These are phyloP conservation scores for Buxus sempervirens DNA, from an alignment of 164 flowering plant genomes.

Conservation along the genomic window DNA sequence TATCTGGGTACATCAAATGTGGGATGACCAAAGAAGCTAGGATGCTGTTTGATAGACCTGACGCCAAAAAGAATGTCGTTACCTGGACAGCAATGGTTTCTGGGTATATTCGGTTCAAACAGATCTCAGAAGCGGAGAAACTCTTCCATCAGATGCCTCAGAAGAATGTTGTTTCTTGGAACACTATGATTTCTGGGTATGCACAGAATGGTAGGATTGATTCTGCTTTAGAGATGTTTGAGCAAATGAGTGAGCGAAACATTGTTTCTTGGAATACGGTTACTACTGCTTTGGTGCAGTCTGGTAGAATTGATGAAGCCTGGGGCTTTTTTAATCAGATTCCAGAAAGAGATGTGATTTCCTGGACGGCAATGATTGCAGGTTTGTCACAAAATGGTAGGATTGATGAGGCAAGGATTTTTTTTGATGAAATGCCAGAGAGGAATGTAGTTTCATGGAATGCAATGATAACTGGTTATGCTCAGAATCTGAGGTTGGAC, in stretches of 20 bases:
- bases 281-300: slow-evolving; percentile 11
- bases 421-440: slow-evolving; percentile 17
- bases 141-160: slow-evolving; percentile 19
- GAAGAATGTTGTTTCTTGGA: slow-evolving; percentile 19
- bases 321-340: slow-evolving; percentile 11
- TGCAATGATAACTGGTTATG: slow-evolving; percentile 22
- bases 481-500: slow-evolving; percentile 17
- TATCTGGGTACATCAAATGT: slow-evolving; percentile 15
- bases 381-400: slow-evolving; percentile 11
- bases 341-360: slow-evolving; percentile 16
- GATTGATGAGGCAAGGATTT: slow-evolving; percentile 15
- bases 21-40: slow-evolving; percentile 17
- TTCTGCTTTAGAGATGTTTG: slow-evolving; percentile 14
- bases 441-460: slow-evolving; percentile 22
- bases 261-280: slow-evolving; percentile 17
- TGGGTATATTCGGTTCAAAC: slow-evolving; percentile 10
- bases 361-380: slow-evolving; percentile 19
- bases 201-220: slow-evolving; percentile 7
- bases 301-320: slow-evolving; percentile 15
- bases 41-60: slow-evolving; percentile 19
- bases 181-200: slow-evolving; percentile 23
- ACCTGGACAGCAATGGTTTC: slow-evolving; percentile 21
- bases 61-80: slow-evolving; percentile 21
- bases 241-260: slow-evolving; percentile 16
- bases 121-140: slow-evolving; percentile 14